Conservation (phyloP, 2,329 filamentous ascomycete species). For the Neonectria neomacrospora region DNA sequence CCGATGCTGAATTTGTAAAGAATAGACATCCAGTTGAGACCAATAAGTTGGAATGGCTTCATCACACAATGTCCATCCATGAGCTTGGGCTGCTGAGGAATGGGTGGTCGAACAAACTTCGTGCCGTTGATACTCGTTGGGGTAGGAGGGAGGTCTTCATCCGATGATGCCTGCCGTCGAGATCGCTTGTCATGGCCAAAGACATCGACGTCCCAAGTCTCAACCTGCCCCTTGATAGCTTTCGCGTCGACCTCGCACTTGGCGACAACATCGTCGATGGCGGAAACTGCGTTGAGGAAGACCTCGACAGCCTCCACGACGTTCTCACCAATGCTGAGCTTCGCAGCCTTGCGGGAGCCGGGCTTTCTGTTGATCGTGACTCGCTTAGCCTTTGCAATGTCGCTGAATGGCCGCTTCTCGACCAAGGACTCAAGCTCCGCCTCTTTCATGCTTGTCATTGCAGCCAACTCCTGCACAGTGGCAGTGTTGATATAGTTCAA, state of each 20-base stretch:
- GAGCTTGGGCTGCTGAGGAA: slow-evolving; percentile 73
- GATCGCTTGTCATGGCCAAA: slow-evolving; percentile 55
- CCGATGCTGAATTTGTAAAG: slow-evolving; percentile 83
- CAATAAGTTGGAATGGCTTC: slow-evolving; percentile 94
- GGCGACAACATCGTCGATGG: slow-evolving; percentile 83
- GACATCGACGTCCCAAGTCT: slow-evolving; percentile 61
- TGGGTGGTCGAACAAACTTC: slow-evolving; percentile 55
- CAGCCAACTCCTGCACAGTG: slow-evolving; percentile 78
- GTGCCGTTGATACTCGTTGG: slow-evolving; percentile 52
- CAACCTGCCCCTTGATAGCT: slow-evolving; percentile 58
- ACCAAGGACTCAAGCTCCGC: slow-evolving; percentile 76
- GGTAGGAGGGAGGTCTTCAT: slow-evolving; percentile 54
- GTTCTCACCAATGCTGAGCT: slow-evolving; percentile 62
- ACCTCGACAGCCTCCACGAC: slow-evolving; percentile 67
- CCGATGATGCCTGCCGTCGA: slow-evolving; percentile 44
- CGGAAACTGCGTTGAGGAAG: slow-evolving; percentile 83
- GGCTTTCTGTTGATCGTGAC: slow-evolving; percentile 67
- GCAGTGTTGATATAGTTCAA: slow-evolving; percentile 87
- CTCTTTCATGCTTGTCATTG: slow-evolving; percentile 80
- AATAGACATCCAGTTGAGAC: slow-evolving; percentile 92
- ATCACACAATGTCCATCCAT: slow-evolving; percentile 82
- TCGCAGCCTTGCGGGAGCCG: slow-evolving; percentile 58
- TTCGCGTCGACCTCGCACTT: slow-evolving; percentile 80
- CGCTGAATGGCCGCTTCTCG: slow-evolving; percentile 77
- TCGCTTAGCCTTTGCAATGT: slow-evolving; percentile 71